These are phyloP conservation scores for Schizonepeta tenuifolia DNA, from an alignment of 257 asterid genomes.

Conservation along the genomic window DNA sequence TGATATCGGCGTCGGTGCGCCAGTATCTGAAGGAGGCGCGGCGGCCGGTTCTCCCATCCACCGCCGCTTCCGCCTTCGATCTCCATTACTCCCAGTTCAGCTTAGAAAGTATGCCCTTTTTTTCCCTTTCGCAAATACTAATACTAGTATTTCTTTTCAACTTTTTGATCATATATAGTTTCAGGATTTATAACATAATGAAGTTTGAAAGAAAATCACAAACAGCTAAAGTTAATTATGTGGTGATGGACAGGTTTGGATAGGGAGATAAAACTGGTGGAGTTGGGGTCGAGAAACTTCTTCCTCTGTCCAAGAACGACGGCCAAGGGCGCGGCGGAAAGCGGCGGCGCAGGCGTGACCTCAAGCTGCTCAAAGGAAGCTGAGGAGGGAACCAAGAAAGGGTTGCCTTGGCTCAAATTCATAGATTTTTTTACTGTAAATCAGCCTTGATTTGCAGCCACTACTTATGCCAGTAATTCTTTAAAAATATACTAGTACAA, in stretches of 20 bases:
- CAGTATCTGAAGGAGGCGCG: conserved; percentile 78
- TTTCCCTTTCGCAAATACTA: too few relatives aligned
- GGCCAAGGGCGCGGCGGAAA: conserved; percentile 27
- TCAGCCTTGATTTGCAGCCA: conserved; percentile 13
- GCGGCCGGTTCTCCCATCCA: conserved; percentile 48
- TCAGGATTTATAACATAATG: neutral
- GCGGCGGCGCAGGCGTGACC: conserved; percentile 28
- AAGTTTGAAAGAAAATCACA: neutral
- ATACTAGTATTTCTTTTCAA: neutral
- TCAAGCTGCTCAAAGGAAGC: conserved; percentile 65
- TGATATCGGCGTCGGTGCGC: conserved; percentile 65
- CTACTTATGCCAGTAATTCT: conserved; percentile 14
- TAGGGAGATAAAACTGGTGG: conserved; percentile 54
- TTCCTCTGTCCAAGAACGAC: conserved; percentile 56
- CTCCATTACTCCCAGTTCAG: conserved; percentile 96
- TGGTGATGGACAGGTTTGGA: conserved; percentile 53
- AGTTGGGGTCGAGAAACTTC: conserved; percentile 84
- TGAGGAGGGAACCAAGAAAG: conserved; percentile 40
- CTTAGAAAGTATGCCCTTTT: conserved; percentile 63
- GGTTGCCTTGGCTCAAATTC: conserved; percentile 64
- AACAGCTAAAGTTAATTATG: neutral
- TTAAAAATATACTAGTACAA: neutral
- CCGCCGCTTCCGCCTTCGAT: conserved; percentile 52
- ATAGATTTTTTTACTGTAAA: conserved; percentile 58
- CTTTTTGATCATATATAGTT: neutral